Evolutionary conservation across 2,329 filamentous ascomycete species (phyloP).

Genomic region (Penicillium vulpinum): DNA sequence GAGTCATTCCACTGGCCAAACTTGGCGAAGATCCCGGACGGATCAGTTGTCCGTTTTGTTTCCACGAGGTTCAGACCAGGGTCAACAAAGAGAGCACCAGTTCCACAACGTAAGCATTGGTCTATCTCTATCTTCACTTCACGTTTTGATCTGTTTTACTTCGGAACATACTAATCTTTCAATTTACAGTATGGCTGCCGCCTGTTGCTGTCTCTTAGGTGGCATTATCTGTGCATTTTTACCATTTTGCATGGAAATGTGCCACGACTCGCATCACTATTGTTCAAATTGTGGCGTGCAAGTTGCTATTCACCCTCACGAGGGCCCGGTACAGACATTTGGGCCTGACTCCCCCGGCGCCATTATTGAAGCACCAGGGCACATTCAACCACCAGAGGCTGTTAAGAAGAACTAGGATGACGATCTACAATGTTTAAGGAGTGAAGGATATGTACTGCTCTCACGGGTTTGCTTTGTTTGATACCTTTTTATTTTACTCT

Average conservation of each 20-base stretch:
- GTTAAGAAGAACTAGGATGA: neutral
- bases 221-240: constrained; percentile 17
- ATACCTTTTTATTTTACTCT: neutral
- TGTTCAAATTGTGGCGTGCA: constrained; percentile 8
- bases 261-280: constrained; percentile 18
- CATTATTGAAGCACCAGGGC: neutral
- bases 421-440: neutral
- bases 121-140: neutral
- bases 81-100: constrained; percentile 16
- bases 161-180: neutral
- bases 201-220: constrained; percentile 16
- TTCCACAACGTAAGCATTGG: constrained; percentile 10
- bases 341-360: neutral
- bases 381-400: neutral
- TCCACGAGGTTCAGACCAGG: constrained; percentile 10
- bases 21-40: constrained; percentile 11
- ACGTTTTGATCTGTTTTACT: neutral
- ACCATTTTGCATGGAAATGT: constrained; percentile 20
- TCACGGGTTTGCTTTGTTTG: neutral
- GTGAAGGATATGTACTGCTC: neutral
- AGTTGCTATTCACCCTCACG: neutral
- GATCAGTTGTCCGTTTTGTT: constrained; percentile 17
- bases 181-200: constrained; percentile 9
- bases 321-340: neutral
- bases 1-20: neutral